These are phyloP conservation scores for Linnemannia hyalina DNA, from an alignment of 192 early-diverging fungal species.

Conservation along the genomic window DNA sequence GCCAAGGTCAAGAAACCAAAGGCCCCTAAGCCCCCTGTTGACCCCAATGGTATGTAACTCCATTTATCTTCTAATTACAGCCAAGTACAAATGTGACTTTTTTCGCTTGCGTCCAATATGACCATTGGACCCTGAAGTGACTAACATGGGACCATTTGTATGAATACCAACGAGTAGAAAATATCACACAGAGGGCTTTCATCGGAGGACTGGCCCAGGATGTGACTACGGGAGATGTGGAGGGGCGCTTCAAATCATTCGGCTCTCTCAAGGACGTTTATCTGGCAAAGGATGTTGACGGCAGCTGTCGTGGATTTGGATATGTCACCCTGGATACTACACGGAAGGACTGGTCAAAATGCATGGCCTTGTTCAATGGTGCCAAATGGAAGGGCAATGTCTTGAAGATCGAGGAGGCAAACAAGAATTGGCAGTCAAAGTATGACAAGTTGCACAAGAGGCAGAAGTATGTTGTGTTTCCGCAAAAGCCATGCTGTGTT, in stretches of 20 bases:
- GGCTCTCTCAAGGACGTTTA: constrained; percentile 69
- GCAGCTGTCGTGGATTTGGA: constrained; percentile 77
- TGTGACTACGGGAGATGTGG: constrained; percentile 68
- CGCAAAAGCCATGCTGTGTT: neutral
- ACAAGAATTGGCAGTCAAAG: constrained; percentile 74
- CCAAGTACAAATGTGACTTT: neutral
- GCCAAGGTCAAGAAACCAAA: constrained; percentile 51
- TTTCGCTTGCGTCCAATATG: neutral
- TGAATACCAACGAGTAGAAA: constrained; percentile 6
- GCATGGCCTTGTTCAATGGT: constrained; percentile 78
- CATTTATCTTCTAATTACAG: neutral
- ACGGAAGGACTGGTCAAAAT: constrained; percentile 73
- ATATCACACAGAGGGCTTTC: constrained; percentile 72
- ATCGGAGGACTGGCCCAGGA: constrained; percentile 79
- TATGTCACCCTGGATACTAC: constrained; percentile 80
- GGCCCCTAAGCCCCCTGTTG: constrained; percentile 37
- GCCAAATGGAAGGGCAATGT: constrained; percentile 89
- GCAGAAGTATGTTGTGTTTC: neutral
- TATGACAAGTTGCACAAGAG: constrained; percentile 6
- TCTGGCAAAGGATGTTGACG: constrained; percentile 62
- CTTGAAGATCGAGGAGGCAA: constrained; percentile 85
- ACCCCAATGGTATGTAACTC: constrained; percentile 43
- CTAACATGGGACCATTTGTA: neutral
- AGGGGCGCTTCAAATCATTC: constrained; percentile 80
- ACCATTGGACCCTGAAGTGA: neutral